Percentiles rank a stretch among this genome's conserved stretches.
phyloP scores from a whole-genome alignment of 1,139 yeast species.

The Pichia sp. region DNA sequence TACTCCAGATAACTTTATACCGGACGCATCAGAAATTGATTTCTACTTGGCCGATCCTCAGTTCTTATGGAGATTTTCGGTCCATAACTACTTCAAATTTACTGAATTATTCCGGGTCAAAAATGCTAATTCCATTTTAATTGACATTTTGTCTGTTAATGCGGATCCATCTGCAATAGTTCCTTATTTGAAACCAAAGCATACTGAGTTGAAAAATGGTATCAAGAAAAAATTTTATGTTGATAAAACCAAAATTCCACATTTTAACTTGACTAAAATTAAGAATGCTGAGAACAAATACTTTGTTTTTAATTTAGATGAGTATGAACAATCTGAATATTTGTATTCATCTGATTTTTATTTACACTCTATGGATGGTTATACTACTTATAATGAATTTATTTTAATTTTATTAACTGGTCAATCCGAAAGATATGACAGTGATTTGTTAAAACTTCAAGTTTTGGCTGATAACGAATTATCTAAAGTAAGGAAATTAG shows the following conservation, averaged over 20 bases:
- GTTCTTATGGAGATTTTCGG: conserved; percentile 11
- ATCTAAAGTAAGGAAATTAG: not conserved
- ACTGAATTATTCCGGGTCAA: not conserved
- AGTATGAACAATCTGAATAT: not conserved
- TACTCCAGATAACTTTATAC: conserved; percentile 4
- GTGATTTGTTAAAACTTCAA: not conserved
- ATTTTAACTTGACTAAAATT: not conserved
- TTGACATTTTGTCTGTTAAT: not conserved
- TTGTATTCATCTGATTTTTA: conserved; percentile 2
- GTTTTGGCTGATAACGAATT: not conserved
- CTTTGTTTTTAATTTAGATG: not conserved
- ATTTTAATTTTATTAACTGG: not conserved
- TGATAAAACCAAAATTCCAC: not conserved
- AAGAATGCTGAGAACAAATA: not conserved
- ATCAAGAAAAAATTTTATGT: not conserved
- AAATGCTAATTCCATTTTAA: not conserved
- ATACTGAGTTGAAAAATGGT: not conserved
- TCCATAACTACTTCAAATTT: not conserved
- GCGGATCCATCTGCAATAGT: not conserved
- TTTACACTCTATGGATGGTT: not conserved
- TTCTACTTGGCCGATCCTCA: conserved; percentile 1
- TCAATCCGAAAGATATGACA: not conserved
- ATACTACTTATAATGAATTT: not conserved
- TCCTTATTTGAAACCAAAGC: not conserved
- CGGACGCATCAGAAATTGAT: conserved; percentile 1